These are phyloP conservation scores for Daldinia caldariorum DNA, from an alignment of 495 filamentous ascomycete genomes.

Conservation along the genomic window DNA sequence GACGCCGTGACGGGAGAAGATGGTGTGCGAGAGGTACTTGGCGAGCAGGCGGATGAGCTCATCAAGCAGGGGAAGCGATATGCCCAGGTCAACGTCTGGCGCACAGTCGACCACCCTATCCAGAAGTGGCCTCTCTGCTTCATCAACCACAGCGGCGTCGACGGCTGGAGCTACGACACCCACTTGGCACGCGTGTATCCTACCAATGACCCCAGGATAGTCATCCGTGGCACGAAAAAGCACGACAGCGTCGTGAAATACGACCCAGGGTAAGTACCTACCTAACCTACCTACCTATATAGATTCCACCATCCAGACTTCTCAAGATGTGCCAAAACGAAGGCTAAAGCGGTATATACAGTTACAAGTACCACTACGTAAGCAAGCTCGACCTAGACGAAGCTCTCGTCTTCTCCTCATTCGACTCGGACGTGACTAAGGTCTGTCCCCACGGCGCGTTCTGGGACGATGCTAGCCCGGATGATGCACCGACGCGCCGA, in stretches of 20 bases:
- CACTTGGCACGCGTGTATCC: constrained; percentile 43
- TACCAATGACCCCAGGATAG: constrained; percentile 43
- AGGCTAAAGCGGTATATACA: constrained; percentile 23
- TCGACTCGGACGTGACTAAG: constrained; percentile 46
- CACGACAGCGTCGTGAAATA: constrained; percentile 47
- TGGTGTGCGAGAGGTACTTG: constrained; percentile 72
- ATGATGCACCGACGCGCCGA: constrained; percentile 40
- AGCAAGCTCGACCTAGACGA: constrained; percentile 51
- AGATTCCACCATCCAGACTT: not conserved
- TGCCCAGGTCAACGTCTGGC: constrained; percentile 64
- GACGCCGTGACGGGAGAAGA: constrained; percentile 57
- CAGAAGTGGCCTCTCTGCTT: constrained; percentile 47
- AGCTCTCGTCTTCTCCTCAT: constrained; percentile 46
- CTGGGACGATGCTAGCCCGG: constrained; percentile 44
- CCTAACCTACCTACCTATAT: too few species aligned
- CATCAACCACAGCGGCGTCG: constrained; percentile 41
- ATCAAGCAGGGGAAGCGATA: constrained; percentile 74
- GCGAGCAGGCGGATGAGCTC: constrained; percentile 76
- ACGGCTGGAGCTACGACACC: constrained; percentile 40
- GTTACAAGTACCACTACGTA: constrained; percentile 53
- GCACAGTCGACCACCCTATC: constrained; percentile 43
- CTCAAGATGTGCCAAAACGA: not conserved
- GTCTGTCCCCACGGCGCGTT: constrained; percentile 45
- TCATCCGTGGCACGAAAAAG: constrained; percentile 42
- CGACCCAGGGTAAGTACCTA: constrained; percentile 39